These are phyloP conservation scores for Tulasnella sp. DNA, from an alignment of 768 basidiomycete species.

Conservation along the genomic window DNA sequence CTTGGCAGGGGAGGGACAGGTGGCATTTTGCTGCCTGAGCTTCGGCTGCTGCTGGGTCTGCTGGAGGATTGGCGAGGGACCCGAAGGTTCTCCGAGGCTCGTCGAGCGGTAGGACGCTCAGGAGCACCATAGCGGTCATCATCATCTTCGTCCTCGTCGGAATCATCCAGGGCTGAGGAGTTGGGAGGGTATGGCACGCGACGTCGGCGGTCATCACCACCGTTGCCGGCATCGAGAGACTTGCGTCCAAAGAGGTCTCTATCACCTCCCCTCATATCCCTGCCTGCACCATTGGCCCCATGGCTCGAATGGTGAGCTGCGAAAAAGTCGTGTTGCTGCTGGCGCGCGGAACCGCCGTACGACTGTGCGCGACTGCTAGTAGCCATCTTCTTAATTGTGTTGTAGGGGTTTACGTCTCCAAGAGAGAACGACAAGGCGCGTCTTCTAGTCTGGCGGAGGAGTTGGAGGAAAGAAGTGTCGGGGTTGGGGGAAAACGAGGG, in stretches of 20 bases:
- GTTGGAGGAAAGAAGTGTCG: background rate
- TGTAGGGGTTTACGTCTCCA: background rate
- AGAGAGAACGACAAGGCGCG: slow-evolving; percentile 22
- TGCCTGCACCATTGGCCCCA: background rate
- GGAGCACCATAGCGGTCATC: slow-evolving; percentile 18
- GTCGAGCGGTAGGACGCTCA: background rate
- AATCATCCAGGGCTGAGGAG: slow-evolving; percentile 15
- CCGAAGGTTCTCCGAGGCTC: slow-evolving; percentile 6
- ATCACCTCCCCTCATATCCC: slow-evolving; percentile 5
- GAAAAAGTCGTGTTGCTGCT: background rate
- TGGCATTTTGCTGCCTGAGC: slow-evolving; percentile 16
- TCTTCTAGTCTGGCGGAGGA: background rate
- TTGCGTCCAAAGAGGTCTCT: slow-evolving; percentile 13
- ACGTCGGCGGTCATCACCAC: slow-evolving; percentile 27
- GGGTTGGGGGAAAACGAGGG: background rate
- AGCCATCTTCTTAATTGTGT: background rate
- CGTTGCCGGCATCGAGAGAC: slow-evolving; percentile 21
- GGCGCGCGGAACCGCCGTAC: background rate
- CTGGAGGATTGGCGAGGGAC: slow-evolving; percentile 29
- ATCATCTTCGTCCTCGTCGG: slow-evolving; percentile 9
- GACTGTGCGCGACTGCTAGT: slow-evolving; percentile 21
- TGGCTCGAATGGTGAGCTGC: background rate
- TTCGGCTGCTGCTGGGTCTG: background rate
- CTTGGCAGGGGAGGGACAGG: slow-evolving; percentile 25
- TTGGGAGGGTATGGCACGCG: background rate